Evolutionary conservation across 2,329 filamentous ascomycete genomes (phyloP).

Genomic region (Alternaria alternata): DNA sequence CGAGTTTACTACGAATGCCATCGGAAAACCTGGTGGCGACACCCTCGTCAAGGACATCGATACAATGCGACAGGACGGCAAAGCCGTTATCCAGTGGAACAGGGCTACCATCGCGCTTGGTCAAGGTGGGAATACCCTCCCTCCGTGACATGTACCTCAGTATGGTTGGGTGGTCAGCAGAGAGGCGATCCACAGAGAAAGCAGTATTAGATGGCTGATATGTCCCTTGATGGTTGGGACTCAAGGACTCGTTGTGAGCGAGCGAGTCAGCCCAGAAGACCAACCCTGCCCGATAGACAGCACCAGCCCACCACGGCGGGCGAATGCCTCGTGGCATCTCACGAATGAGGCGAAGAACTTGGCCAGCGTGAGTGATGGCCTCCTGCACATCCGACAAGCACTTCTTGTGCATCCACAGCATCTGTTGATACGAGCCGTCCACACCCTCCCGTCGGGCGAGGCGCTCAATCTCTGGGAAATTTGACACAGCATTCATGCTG

Average conservation of each 20-base stretch:
- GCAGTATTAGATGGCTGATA: slow-evolving; percentile 47
- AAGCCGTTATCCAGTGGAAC: slow-evolving; percentile 59
- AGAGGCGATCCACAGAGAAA: slow-evolving; percentile 61
- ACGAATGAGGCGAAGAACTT: slow-evolving; percentile 69
- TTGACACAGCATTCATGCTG: slow-evolving; percentile 72
- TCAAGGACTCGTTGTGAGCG: slow-evolving; percentile 57
- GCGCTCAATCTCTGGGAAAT: slow-evolving; percentile 72
- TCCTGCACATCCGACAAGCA: slow-evolving; percentile 71
- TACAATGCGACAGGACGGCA: slow-evolving; percentile 60
- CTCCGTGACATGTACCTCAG: slow-evolving; percentile 62
- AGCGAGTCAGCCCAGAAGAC: slow-evolving; percentile 62
- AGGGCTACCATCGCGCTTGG: slow-evolving; percentile 59
- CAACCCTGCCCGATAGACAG: slow-evolving; percentile 68
- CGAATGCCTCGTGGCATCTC: slow-evolving; percentile 67
- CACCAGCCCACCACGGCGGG: slow-evolving; percentile 75
- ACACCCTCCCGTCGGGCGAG: slow-evolving; percentile 69
- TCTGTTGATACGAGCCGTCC: slow-evolving; percentile 64
- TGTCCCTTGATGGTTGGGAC: slow-evolving; percentile 47
- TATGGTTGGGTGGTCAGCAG: slow-evolving; percentile 61
- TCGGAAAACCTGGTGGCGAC: slow-evolving; percentile 62
- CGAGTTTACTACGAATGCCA: slow-evolving; percentile 63
- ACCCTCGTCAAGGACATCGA: slow-evolving; percentile 63
- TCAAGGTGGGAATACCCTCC: slow-evolving; percentile 62
- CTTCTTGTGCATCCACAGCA: slow-evolving; percentile 64
- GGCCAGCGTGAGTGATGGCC: slow-evolving; percentile 72